Conservation (phyloP, 331 rosid genomes). For the Phaseolus coccineus region DNA sequence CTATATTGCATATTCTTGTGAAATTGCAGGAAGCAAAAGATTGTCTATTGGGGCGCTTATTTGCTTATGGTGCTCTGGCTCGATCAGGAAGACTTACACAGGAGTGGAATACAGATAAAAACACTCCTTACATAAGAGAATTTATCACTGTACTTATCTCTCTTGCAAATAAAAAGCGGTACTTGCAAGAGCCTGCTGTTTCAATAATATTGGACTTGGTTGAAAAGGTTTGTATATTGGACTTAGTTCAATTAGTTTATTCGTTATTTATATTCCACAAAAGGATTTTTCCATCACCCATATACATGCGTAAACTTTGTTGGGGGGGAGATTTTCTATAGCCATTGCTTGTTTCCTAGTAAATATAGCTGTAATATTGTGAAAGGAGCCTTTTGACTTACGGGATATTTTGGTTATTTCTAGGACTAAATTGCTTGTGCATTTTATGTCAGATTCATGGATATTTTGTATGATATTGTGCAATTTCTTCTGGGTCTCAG, state of each 20-base stretch:
- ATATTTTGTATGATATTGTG: constrained; percentile 9
- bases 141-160: constrained; percentile 63
- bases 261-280: background rate
- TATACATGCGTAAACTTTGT: background rate
- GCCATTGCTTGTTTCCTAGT: background rate
- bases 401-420: constrained; percentile 22
- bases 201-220: constrained; percentile 72
- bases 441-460: background rate
- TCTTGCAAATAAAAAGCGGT: constrained; percentile 82
- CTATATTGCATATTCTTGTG: constrained; percentile 39
- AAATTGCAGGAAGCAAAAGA: constrained; percentile 86
- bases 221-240: constrained; percentile 66
- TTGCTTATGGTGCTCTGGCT: constrained; percentile 91
- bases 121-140: constrained; percentile 64
- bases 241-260: constrained; percentile 6
- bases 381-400: constrained; percentile 1
- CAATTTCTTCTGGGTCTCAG: background rate
- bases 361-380: background rate
- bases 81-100: constrained; percentile 76
- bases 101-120: constrained; percentile 64
- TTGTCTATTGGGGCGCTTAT: constrained; percentile 86
- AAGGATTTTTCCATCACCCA: background rate
- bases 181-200: constrained; percentile 93
- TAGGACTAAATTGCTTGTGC: background rate
- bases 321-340: background rate